A percentile compares a stretch with the other conserved stretches of the same genome.
Evolutionary conservation across 805 yeast genomes (phyloP).

Genomic region (Wickerhamiella qilinensis): DNA sequence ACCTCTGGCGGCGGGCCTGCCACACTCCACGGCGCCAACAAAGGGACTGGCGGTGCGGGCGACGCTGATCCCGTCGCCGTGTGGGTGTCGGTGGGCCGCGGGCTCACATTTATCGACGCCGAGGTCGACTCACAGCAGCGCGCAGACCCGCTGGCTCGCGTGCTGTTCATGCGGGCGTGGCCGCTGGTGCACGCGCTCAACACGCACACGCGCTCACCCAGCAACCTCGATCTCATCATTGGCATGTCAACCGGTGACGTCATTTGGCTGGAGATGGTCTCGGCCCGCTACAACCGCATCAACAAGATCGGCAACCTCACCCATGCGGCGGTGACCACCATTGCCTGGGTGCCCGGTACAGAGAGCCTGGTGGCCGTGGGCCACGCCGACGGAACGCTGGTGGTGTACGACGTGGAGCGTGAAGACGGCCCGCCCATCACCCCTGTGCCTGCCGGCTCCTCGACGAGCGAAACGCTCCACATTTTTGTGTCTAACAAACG

Average conservation of each 20-base stretch:
- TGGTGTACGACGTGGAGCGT: conserved; percentile 33
- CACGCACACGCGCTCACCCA: conserved; percentile 16
- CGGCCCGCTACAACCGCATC: conserved; percentile 33
- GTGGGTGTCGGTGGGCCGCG: conserved; percentile 21
- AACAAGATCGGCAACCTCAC: conserved; percentile 33
- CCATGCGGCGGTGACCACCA: conserved; percentile 28
- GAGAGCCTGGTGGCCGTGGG: conserved; percentile 37
- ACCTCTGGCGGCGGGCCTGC: conserved; percentile 23
- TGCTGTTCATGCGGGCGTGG: conserved; percentile 25
- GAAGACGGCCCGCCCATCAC: conserved; percentile 26
- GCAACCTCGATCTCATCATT: conserved; percentile 33
- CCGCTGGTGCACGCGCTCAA: conserved; percentile 25
- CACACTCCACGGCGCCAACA: conserved; percentile 8
- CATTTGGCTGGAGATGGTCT: conserved; percentile 39
- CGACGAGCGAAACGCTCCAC: conserved; percentile 3
- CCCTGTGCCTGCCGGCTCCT: conserved; percentile 12
- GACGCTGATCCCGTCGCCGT: conserved; percentile 11
- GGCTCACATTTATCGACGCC: conserved; percentile 21
- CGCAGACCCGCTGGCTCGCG: conserved; percentile 23
- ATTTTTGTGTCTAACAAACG: conserved; percentile 7
- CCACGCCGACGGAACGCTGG: conserved; percentile 45
- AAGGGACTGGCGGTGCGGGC: neutral
- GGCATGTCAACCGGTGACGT: conserved; percentile 60
- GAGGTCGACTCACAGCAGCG: conserved; percentile 15
- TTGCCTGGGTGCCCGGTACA: conserved; percentile 31